Conservation (phyloP, 2,329 filamentous ascomycete genomes). For the Microcyclospora pomicola region DNA sequence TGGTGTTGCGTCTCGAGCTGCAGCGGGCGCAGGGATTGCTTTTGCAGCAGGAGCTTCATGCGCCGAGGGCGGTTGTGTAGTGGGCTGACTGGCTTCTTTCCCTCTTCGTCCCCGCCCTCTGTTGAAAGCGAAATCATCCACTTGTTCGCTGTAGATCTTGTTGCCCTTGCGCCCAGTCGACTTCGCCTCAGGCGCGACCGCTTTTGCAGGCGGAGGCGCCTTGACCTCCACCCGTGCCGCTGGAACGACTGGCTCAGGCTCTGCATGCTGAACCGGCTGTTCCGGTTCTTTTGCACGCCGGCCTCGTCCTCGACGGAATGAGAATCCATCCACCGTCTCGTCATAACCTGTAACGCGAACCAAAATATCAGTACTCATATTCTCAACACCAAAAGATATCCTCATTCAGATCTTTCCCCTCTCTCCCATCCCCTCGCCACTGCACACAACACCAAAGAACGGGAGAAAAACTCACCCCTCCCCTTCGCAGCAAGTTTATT, state of each 20-base stretch:
- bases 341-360: conserved; percentile 18
- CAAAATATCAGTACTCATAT: too few species aligned
- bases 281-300: conserved; percentile 21
- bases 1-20: conserved; percentile 2
- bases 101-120: conserved; percentile 24
- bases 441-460: too few species aligned
- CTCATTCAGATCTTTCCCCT: conserved; percentile 4
- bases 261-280: conserved; percentile 11
- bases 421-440: conserved; percentile 1
- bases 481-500: conserved; percentile 25
- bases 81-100: conserved; percentile 20
- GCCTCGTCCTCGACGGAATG: conserved; percentile 30
- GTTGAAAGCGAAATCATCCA: conserved; percentile 36
- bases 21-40: conserved; percentile 14
- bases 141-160: conserved; percentile 28
- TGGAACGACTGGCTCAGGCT: conserved; percentile 1
- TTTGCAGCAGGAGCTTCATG: conserved; percentile 5
- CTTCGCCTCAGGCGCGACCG: too few species aligned
- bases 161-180: neutral
- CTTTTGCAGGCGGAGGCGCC: too few species aligned
- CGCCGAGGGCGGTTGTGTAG: conserved; percentile 2
- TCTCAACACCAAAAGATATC: too few species aligned
- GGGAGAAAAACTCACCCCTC: conserved; percentile 1
- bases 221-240: conserved; percentile 1
- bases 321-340: conserved; percentile 35